Evolutionary conservation across 2,329 filamentous ascomycete genomes (phyloP), one percentile per base, ranked within the genome.

Genomic region (Neofusicoccum umdonicola): DNA sequence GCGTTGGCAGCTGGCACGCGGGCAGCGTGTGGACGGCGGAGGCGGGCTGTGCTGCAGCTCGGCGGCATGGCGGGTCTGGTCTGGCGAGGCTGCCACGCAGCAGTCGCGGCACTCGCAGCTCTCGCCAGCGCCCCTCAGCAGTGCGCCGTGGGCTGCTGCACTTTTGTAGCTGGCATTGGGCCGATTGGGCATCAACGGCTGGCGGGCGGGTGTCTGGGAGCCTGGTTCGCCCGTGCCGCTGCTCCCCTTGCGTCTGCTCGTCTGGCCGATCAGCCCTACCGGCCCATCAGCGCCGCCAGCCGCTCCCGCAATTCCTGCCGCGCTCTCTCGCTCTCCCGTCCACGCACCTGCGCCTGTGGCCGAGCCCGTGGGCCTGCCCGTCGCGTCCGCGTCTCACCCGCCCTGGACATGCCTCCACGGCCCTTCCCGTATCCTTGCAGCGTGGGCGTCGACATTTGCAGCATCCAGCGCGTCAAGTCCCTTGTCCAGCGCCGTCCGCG

Each of bases 401-500:
- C 63, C 27, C 22, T 39, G 19, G n/a, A 47, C 50, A 82, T 82
- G 80, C 74, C 79, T 64, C 74, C 72, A 8, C 76, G 79, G 45
- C 78, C 80, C 0, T 92, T 93, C 70, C 88, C 89, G 1, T 81
- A 87, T n/a, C 81, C 87, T 0, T 73, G 94, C 13, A 83, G 84
- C 56, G 80, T 96, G 61, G 93, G 93, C 65, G 94, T 87, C 54
- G 93, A 96, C 74, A 89, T 96, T 64, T 92, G 91, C 76, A 83
- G 84, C 65, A 84, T 92, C 65, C 77, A 83, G 0, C 87, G 92
- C 63, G 87, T 96, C 66, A 76, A 19, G 80, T 93, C 42, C 15
- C 56, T 60, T n/a, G n/a, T 56, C 19, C 39, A 64, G 35, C 41
- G 50, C 39, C 39, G 27, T 3, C 44, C 15, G 37, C 3, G 27